Conservation (phyloP, 495 filamentous ascomycete genomes). For the Hypoxylon trugodes region DNA sequence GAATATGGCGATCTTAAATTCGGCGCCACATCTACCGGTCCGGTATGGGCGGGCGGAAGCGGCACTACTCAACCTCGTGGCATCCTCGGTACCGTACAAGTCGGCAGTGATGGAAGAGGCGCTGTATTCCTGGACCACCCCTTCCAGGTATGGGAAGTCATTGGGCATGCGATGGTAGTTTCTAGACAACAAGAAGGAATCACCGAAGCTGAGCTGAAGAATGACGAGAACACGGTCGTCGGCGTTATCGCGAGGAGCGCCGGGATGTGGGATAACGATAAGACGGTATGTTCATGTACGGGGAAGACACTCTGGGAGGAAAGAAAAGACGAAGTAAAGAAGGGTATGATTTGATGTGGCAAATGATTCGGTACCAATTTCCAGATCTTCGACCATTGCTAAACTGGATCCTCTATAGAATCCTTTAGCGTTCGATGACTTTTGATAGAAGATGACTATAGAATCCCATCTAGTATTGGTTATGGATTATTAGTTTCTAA, state of each 20-base stretch:
- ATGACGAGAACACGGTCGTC: constrained; percentile 83
- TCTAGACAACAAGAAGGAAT: constrained; percentile 63
- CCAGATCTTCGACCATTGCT: constrained; percentile 10
- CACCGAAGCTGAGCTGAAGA: constrained; percentile 60
- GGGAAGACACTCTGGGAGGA: constrained; percentile 99
- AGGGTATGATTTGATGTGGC: constrained; percentile 74
- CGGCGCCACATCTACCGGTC: constrained; percentile 81
- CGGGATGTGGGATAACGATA: constrained; percentile 98
- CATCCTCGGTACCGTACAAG: constrained; percentile 74
- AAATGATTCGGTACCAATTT: constrained; percentile 9
- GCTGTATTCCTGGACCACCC: constrained; percentile 80
- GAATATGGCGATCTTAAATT: constrained; percentile 88
- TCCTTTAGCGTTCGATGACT: not conserved
- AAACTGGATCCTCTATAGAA: constrained; percentile 8
- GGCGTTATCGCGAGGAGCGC: constrained; percentile 95
- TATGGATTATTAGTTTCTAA: too few relatives aligned
- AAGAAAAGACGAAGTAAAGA: constrained; percentile 83
- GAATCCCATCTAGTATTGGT: not conserved
- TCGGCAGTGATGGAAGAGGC: constrained; percentile 73
- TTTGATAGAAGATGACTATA: constrained; percentile 1
- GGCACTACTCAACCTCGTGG: constrained; percentile 63
- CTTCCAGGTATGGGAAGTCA: constrained; percentile 93
- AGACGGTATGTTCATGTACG: constrained; percentile 92
- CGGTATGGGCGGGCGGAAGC: constrained; percentile 70
- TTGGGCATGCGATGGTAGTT: constrained; percentile 88